Evolutionary conservation across 768 basidiomycete genomes (phyloP).

Genomic region (Amanita molliuscula): DNA sequence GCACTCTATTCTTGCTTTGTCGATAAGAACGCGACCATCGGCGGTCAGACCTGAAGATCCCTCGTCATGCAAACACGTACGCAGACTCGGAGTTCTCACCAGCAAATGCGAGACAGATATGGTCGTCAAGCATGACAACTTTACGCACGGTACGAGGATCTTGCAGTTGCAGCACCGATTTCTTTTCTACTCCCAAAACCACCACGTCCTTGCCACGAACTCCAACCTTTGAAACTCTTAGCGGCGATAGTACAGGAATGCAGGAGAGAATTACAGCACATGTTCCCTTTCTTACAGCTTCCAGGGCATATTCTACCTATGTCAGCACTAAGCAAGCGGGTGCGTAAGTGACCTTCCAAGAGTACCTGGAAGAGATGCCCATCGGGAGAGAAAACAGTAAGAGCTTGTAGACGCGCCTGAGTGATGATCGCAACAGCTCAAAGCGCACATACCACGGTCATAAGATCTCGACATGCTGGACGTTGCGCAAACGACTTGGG

Average conservation of each 20-base stretch:
- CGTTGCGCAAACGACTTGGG: constrained; percentile 9
- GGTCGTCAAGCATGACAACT: constrained; percentile 97
- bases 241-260: constrained; percentile 3
- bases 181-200: constrained; percentile 98
- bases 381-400: constrained; percentile 98
- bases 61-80: constrained; percentile 2
- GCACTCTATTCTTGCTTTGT: constrained; percentile 96
- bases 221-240: constrained; percentile 55
- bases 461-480: constrained; percentile 82
- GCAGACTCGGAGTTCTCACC: constrained; percentile 35
- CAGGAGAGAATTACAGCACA: constrained; percentile 64
- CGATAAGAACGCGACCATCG: constrained; percentile 94
- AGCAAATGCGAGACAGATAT: constrained; percentile 94
- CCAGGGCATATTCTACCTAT: constrained; percentile 97
- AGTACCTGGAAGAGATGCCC: constrained; percentile 95
- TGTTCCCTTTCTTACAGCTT: constrained; percentile 94
- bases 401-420: constrained; percentile 37
- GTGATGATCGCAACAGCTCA: not conserved
- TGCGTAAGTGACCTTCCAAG: constrained; percentile 5
- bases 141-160: constrained; percentile 97
- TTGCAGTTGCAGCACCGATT: constrained; percentile 93
- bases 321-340: constrained; percentile 10
- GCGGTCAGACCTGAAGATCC: constrained; percentile 77
- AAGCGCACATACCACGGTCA: constrained; percentile 68
- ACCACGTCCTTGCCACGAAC: constrained; percentile 93